These are phyloP conservation scores for Neurospora sp. DNA, from an alignment of 2,329 filamentous ascomycete species.

Conservation along the genomic window DNA sequence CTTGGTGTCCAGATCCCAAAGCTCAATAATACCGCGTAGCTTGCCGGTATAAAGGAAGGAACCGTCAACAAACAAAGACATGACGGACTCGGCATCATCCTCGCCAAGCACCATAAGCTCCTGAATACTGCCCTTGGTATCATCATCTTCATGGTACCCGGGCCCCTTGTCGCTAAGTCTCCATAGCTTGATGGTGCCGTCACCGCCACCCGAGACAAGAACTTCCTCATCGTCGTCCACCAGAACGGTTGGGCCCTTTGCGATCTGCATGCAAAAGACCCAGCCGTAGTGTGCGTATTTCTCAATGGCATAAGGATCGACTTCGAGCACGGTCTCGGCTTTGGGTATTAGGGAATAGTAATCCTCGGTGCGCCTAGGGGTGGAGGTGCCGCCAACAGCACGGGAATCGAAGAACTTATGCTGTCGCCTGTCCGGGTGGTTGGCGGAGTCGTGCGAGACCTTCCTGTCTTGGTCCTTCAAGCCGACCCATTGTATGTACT, in stretches of 20 bases:
- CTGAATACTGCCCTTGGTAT: constrained; percentile 50
- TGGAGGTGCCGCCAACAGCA: constrained; percentile 71
- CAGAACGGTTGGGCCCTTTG: constrained; percentile 56
- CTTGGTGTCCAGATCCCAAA: constrained; percentile 93
- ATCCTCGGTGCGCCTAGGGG: constrained; percentile 59
- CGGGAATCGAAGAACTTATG: constrained; percentile 91
- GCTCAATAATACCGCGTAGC: constrained; percentile 76
- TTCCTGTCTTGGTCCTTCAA: constrained; percentile 53
- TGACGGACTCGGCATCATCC: constrained; percentile 52
- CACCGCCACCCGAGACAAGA: constrained; percentile 81
- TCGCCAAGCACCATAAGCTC: constrained; percentile 57
- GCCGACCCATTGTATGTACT: constrained; percentile 86
- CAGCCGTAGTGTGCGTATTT: constrained; percentile 95
- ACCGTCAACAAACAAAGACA: constrained; percentile 78
- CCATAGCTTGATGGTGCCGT: constrained; percentile 95
- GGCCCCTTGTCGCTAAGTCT: constrained; percentile 38
- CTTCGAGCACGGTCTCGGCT: constrained; percentile 57
- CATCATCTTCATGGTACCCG: constrained; percentile 35
- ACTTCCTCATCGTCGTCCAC: constrained; percentile 68
- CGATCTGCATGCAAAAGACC: constrained; percentile 90
- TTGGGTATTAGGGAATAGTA: constrained; percentile 44
- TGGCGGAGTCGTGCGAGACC: constrained; percentile 51
- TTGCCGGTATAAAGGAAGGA: constrained; percentile 90
- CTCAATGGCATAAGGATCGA: constrained; percentile 67
- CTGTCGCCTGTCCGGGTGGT: constrained; percentile 65